Conservation (phyloP, 2,329 filamentous ascomycete species). For the Boeremia exigua region DNA sequence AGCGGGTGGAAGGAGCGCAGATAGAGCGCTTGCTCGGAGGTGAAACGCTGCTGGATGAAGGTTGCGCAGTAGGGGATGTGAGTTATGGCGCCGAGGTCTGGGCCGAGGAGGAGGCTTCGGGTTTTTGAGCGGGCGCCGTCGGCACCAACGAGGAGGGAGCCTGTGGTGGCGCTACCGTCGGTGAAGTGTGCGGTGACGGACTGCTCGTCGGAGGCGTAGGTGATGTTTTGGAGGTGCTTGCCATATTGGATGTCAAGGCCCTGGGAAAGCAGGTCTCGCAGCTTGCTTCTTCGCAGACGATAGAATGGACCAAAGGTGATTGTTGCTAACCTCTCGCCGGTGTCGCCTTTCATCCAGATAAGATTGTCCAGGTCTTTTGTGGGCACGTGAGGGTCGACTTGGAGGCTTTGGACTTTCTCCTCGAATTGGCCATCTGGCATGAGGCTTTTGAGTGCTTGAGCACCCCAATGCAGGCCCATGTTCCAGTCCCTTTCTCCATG, state of each 20-base stretch:
- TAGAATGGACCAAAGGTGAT: constrained; percentile 46
- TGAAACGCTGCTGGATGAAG: constrained; percentile 53
- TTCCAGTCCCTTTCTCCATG: constrained; percentile 64
- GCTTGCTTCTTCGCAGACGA: constrained; percentile 44
- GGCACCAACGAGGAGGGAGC: constrained; percentile 45
- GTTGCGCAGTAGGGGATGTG: constrained; percentile 54
- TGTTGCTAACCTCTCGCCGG: constrained; percentile 43
- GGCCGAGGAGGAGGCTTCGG: constrained; percentile 38
- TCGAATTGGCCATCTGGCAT: constrained; percentile 59
- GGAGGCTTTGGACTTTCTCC: constrained; percentile 56
- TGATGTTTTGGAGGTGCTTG: constrained; percentile 48
- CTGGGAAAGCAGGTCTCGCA: constrained; percentile 39
- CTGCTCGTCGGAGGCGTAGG: constrained; percentile 37
- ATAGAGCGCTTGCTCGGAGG: constrained; percentile 52
- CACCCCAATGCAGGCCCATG: constrained; percentile 68
- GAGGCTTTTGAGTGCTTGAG: constrained; percentile 59
- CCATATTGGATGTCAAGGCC: constrained; percentile 44
- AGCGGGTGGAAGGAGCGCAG: constrained; percentile 55
- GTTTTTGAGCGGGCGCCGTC: constrained; percentile 45
- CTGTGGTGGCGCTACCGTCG: constrained; percentile 40
- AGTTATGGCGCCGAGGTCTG: constrained; percentile 39
- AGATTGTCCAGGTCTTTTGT: constrained; percentile 45
- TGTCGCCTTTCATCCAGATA: constrained; percentile 43
- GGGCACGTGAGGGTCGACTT: constrained; percentile 59
- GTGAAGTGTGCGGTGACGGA: constrained; percentile 46